Evolutionary conservation across 108 stramenopile species (phyloP), one percentile per base, ranked within the genome.

Genomic region (Bacterosira constricta): DNA sequence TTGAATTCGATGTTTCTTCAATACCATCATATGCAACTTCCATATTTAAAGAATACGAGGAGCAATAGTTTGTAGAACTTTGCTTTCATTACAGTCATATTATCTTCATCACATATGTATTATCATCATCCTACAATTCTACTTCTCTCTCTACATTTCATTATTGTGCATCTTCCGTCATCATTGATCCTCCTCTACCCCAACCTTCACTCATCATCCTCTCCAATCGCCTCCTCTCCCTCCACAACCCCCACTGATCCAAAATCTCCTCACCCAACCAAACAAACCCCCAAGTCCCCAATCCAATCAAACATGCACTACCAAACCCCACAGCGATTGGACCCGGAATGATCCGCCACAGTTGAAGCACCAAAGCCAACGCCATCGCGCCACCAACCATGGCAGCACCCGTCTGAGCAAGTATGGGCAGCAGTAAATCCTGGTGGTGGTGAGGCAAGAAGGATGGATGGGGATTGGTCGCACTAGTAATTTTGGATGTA

Each of bases 281-380:
- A 45, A 76, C 75, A 37, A 76, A 52, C 21, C 61, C 75, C 59
- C 66, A 76, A 31, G 75, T 76, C 3, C 75, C 75, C 37, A 76
- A 55, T 66, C 47, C 73, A 23, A 76, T 38, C 6, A 76, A 37
- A 59, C 75, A 76, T 12, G 66, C 66, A 18, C 39, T 66, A 32
- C 75, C 75, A 58, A 76, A 67, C n/a, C 49, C 59, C n/a, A 67
- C 52, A 3, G 75, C 66, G 13, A 31, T 30, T 0, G 54, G 46
- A 17, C 42, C 59, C 18, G 59, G 35, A 5, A 76, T 66, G 7
- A 63, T 62, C 15, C 53, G 46, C 34, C 32, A 67, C n/a, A 66
- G 37, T 54, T 65, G 66, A 37, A 65, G 25, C 8, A 68, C 75
- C 31, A 67, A 35, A 13, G 56, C 75, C 20, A 76, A 68, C 3